Base-by-base conservation (phyloP, 2,329 filamentous ascomycete genomes). In the Penicillium sp. region DNA sequence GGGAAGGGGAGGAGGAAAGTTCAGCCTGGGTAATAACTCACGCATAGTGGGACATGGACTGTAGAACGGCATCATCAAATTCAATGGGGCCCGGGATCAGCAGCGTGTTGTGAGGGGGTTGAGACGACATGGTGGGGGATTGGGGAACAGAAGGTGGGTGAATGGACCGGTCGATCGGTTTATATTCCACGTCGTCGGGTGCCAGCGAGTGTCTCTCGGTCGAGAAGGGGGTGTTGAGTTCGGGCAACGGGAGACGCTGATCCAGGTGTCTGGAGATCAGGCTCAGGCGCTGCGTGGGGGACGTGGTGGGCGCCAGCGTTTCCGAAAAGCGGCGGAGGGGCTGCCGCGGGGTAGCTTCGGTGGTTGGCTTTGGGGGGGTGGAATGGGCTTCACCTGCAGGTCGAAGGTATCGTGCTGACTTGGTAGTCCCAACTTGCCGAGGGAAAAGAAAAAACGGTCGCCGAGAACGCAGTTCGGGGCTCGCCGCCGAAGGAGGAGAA, bases 71-170 rank as follows among this genome's bases (percentile, higher is more conserved):
- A 91, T 97, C 91, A 69, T 96, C 91, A 67, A 96, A 96, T 76
- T 97, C 91, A 70, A 97, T 95, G 65, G 93, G 93, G 55, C 93
- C 93, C 43, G 93, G 93, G 66, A 98, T 97, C 73, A 98, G 83
- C 72, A 98, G 78, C 47, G 91, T 85, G 45, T 81, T 76, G 66
- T 85, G 82, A 47, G 77, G 69, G 46, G 78, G 62, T 72, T 84
- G 81, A 47, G 62, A 66, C 36, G 80, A 82, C 79, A 82, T 82
- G 46, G 63, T 77, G 61, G 60, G 56, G 43, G 60, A 51, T 33
- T 36, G 35, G 44, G 58, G 54, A 50, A 53, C 45, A 45, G 51
- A 45, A 39, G 56, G 55, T 47, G 56, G 57, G 51, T 51, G 51
- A 47, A 57, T 46, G 5, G 63, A 60, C 46, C 63, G 61, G 52